Evolutionary conservation across 352 stramenopile genomes (phyloP), one percentile per base, ranked within the genome.

Genomic region (Phytophthora sansomeana): DNA sequence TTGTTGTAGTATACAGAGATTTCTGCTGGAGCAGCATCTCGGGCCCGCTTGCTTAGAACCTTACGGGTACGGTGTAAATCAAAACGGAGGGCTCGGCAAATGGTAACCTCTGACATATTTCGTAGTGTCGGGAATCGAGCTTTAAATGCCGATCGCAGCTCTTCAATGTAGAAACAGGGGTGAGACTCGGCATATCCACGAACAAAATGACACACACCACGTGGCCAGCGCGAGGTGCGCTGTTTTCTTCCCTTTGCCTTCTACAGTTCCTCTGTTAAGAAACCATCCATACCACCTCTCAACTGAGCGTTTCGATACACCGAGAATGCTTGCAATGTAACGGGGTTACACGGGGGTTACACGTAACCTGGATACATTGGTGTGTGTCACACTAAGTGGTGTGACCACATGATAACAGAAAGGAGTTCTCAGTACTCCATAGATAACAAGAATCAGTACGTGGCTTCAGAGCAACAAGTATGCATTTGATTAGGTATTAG

Each of bases 1-100:
- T 64, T 64, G 16, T 53, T 55, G 44, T 48, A 63, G 14, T 41
- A 63, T 5, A 36, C 55, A 14, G 16, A 43, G n/a, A 55, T 63
- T 24, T 56, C 24, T 13, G 10, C 16, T 14, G 44, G 9, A 9
- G 28, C 30, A 39, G n/a, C 16, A 17, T 63, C 44, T 17, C 44
- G 17, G 14, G 55, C 33, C 24, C 55, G 19, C 24, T 63, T 63
- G 10, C 26, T 63, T 3, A 56, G 33, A 19, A 55, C 14, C 19
- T 63, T 63, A 1, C 44, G 28, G 32, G 21, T 55, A 29, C 55
- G 16, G 35, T 28, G 13, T 3, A 63, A 16, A 38, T 55, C 43
- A 55, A 63, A 56, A 30, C 55, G 30, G 13, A 55, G 21, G 14
- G 28, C 13, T 21, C 43, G 17, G 28, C 16, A 55, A n/a, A 56